Evolutionary conservation across 73 alveolate species (phyloP), one percentile per base, ranked within the genome.

Genomic region (Paramecium octaurelia): DNA sequence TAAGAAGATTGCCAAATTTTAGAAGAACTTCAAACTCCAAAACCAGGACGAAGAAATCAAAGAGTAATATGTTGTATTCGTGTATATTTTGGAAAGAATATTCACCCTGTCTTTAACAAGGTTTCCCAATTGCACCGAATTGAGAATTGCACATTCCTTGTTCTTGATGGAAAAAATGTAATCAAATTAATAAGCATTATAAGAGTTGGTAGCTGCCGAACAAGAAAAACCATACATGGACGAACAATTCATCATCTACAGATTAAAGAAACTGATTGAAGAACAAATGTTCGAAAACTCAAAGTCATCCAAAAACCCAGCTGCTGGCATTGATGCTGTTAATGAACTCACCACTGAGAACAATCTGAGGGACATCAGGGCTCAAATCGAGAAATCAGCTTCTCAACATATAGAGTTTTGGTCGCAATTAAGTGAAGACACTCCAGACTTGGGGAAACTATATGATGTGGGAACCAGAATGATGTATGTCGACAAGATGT

Each of bases 371-470:
- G 91, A 80, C 0, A 80, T 80, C 4, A 89, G 92, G 18, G 84
- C 68, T 36, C 38, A 44, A 6, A 89, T 89, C 2, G 94, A 89
- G 29, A 89, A 89, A 36, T 70, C 92, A 44, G 58, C 94, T 6
- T 70, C 94, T 11, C 29, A 58, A 16, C 94, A 89, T 34, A 70
- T 89, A 6, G 94, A 89, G 14, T 89, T 89, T 50, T 89, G 94
- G 94, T 89, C 94, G 14, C 23, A 89, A 71, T 83, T 89, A 24
- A 89, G 94, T 69, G 94, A 89, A 48, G 94, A 89, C 29, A 40
- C 70, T n/a, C 94, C 94, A 21, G 94, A 89, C 31, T 48, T 89
- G 6, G 94, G 94, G 16, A 89, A 89, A 54, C 43, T 89, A 71
- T 70, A 83, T 89, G 92, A 89, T 23, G 73, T 89, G 6, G 94